Evolutionary conservation across 2,329 filamentous ascomycete species (phyloP).

Genomic region (Zarea fungicola): DNA sequence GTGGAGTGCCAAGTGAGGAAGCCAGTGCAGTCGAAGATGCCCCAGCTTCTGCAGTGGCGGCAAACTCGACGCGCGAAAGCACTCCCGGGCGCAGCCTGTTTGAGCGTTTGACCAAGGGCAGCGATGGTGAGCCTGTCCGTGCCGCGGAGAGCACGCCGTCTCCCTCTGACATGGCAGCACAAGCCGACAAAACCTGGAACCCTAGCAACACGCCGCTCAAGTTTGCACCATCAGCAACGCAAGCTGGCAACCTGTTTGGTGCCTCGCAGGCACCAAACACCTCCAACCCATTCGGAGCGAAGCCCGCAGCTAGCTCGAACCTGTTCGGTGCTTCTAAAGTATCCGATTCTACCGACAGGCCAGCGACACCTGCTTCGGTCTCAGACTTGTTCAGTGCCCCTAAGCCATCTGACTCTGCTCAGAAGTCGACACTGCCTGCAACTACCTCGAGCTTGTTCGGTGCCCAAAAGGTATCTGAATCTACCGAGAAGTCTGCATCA

Average conservation of each 20-base stretch:
- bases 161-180: conserved; percentile 21
- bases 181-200: conserved; percentile 36
- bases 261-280: conserved; percentile 11
- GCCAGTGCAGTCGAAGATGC: conserved; percentile 39
- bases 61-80: conserved; percentile 33
- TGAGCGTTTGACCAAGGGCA: conserved; percentile 48
- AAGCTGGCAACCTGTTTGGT: conserved; percentile 30
- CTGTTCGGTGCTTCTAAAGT: neutral
- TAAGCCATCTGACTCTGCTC: too few relatives aligned
- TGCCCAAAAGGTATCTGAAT: neutral
- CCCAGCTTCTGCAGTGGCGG: conserved; percentile 20
- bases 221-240: conserved; percentile 36
- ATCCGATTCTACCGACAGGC: conserved; percentile 9
- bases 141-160: conserved; percentile 21
- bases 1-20: conserved; percentile 38
- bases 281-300: conserved; percentile 16
- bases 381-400: too few relatives aligned
- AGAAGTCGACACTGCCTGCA: too few relatives aligned
- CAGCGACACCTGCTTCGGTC: too few relatives aligned
- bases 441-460: neutral
- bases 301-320: neutral
- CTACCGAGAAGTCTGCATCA: conserved; percentile 16
- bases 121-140: conserved; percentile 45
- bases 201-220: conserved; percentile 50
- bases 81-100: conserved; percentile 48